Base-by-base conservation (phyloP, 176 grass and related monocot species). In the Dendrocalamus sinicus region DNA sequence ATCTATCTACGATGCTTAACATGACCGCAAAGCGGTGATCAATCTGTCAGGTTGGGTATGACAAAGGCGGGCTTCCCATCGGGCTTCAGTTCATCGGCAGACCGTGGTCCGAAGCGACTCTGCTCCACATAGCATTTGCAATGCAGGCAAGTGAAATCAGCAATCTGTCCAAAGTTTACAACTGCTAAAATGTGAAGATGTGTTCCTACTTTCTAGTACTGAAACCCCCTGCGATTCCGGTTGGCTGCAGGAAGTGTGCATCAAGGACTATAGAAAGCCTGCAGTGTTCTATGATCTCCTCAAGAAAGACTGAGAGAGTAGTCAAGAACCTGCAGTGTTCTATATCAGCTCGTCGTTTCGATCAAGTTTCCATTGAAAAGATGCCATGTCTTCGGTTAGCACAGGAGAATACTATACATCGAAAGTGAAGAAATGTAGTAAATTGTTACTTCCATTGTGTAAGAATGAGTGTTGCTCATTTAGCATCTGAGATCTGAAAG, bases 41-140 rank as follows among this genome's bases (percentile, higher is more conserved):
- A 19, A 74, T 78, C 15, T 86, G 14, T 75, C 83, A 96, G 92
- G 93, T 94, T 69, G 97, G 97, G 12, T 83, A 93, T 19, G 97
- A 96, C 94, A 81, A 73, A 61, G 85, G 14, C 23, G 97, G 94
- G n/a, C 80, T 99, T 26, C 97, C 97, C 2, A 91, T 99, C 41
- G 97, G 97, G 50, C 89, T 99, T 44, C 97, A 99, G 84, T 96
- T 99, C 88, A 99, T 99, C 19, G 92, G 97, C 46, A 86, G 87
- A 75, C 92, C 94, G 22, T 99, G 97, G 94, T 91, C 97, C 12
- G 97, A 99, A 65, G 97, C 97, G 62, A 96, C 97, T 2, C 70
- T 99, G 59, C 91, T 99, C 61, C 94, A 99, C 85, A 37, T 96
- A 6, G 97, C 97, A 44, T 96, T 93, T 58, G 94, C 92, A 9